Base-by-base conservation (phyloP, 768 basidiomycete genomes). In the Boletus vermiculosoides region DNA sequence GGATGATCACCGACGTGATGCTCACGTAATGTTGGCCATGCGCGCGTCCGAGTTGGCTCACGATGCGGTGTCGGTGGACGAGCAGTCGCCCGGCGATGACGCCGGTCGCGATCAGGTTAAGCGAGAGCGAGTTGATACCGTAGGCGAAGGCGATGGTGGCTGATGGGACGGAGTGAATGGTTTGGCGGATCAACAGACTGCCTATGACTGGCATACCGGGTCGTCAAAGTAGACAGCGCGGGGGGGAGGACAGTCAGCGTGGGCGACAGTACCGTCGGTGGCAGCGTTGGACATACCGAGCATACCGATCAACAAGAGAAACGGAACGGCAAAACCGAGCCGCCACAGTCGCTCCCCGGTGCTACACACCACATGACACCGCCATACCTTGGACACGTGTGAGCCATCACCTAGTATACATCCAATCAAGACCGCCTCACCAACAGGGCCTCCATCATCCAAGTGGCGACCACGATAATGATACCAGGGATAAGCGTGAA, bases 351-450 rank as follows among this genome's bases (percentile, higher is more conserved):
- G 12, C 37, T 76, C 77, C 12, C 72, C 73, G 2, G 72, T 71
- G 34, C 69, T 66, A 76, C 78, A 80, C 23, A 80, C 77, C 15
- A 80, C 73, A 71, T 74, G 77, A 59, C 79, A 80, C 20, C 78
- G 68, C 78, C 78, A 80, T 31, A 80, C 64, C 78, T 57, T 77
- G 20, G 9, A 37, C 41, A 12, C 10, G 12, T 25, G 33, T 49
- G 18, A 58, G 45, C 16, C 5, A 23, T 44, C 28, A 7, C 20
- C 22, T 36, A n/a, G n/a, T n/a, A 31, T 20, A 12, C n/a, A 22
- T 16, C 30, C 18, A 28, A 7, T 10, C 12, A 20, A 28, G 6
- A 36, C 1, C 18, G 16, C 15, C 41, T 53, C 34, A 47, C 44
- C 54, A 59, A 31, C 34, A 55, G 5, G 16, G 50, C 39, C 30